Base-by-base conservation (phyloP, 2,329 filamentous ascomycete species). In the Ploettnerulaceae sp. region DNA sequence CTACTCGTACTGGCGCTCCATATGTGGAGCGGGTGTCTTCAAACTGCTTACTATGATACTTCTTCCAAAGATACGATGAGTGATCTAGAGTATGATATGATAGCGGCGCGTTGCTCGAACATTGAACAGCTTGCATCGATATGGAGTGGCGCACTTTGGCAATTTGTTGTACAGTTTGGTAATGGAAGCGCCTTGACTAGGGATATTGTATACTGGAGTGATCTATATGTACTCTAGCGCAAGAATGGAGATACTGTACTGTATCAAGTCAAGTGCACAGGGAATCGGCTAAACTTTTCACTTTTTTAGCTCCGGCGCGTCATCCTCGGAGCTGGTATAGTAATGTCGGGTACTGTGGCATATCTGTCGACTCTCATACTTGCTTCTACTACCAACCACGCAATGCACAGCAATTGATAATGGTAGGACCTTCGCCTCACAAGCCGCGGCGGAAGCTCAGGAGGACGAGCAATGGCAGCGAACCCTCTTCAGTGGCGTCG, bases 361-460 rank as follows among this genome's bases (percentile, higher is more conserved):
- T 28, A 12, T 28, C 25, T 28, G 25, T 7, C 25, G 7, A 28
- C 25, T 28, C 25, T 12, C 7, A 28, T 7, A 28, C 12, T 12
- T 28, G 7, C 25, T 7, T 12, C 25, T 28, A 7, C 12, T 28
- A 28, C 25, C 12, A 7, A 7, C 25, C 25, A 28, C 7, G 25
- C 18, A n/a, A 32, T 14, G 14, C 14, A 20, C 32, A 22, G n/a
- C n/a, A 35, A 43, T 63, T 66, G 61, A 71, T 54, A 62, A 79
- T 79, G 73, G 71, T 71, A 58, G 69, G 68, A 48, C 62, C 69
- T 42, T 65, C 70, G 56, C 71, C 76, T 41, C 78, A 79, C 60
- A 82, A 81, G 62, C 71, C 78, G 38, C 69, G 79, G 66, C 77
- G 77, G 63, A 79, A 73, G 67, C 60, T 63, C 49, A 81, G 75